These are phyloP conservation scores for Nicotiana undulata DNA, from an alignment of 257 asterid species.

Conservation along the genomic window DNA sequence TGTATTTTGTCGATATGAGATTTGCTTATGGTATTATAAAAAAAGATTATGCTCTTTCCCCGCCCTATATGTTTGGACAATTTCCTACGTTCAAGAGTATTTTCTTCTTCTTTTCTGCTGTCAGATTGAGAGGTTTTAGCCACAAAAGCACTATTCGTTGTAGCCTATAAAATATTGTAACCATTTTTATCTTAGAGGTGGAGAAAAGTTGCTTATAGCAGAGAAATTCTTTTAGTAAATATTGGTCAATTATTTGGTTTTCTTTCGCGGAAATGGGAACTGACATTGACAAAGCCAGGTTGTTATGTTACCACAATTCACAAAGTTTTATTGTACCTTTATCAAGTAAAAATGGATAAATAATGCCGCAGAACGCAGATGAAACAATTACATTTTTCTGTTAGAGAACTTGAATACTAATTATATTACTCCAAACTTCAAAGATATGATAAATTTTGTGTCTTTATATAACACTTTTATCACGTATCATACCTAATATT, in stretches of 20 bases:
- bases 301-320: not conserved
- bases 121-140: not conserved
- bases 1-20: too few relatives aligned
- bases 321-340: not conserved
- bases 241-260: not conserved
- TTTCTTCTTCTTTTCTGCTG: not conserved
- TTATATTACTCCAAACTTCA: too few relatives aligned
- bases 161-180: not conserved
- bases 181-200: not conserved
- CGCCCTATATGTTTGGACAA: not conserved
- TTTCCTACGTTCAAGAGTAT: not conserved
- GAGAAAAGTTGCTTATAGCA: not conserved
- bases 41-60: not conserved
- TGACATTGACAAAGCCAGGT: slow-evolving; percentile 11
- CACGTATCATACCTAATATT: too few relatives aligned
- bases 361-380: too few relatives aligned
- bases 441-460: too few relatives aligned
- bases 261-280: not conserved
- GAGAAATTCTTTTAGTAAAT: not conserved
- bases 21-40: too few relatives aligned
- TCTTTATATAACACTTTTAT: too few relatives aligned
- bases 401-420: too few relatives aligned
- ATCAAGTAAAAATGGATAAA: not conserved
- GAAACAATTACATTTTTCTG: too few relatives aligned
- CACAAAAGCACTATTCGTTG: not conserved